Percentiles rank a stretch among this genome's conserved stretches.
Evolutionary conservation across 2,329 filamentous ascomycete species (phyloP).

Genomic region (Neofusicoccum sp.): DNA sequence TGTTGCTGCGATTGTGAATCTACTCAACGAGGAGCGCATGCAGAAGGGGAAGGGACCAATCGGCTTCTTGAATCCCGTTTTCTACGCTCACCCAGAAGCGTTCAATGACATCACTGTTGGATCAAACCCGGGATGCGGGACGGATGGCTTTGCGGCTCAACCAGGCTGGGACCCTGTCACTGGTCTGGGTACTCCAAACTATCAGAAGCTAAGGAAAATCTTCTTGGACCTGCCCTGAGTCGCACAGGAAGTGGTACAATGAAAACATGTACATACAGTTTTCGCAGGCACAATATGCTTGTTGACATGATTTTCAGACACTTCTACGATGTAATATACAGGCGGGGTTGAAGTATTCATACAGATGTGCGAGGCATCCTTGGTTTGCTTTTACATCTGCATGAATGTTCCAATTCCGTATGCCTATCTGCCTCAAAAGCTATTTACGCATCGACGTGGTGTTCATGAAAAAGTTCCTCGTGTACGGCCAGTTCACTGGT

Average conservation of each 20-base stretch:
- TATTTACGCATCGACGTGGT: too few species aligned
- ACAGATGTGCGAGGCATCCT: too few species aligned
- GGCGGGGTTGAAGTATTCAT: too few species aligned
- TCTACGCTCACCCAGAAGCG: conserved; percentile 44
- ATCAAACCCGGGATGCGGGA: conserved; percentile 24
- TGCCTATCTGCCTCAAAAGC: too few species aligned
- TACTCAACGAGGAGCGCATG: conserved; percentile 44
- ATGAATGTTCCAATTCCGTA: too few species aligned
- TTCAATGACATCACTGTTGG: conserved; percentile 26
- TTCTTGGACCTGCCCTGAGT: conserved; percentile 20
- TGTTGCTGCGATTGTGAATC: conserved; percentile 48
- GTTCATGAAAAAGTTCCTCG: too few species aligned
- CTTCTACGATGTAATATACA: too few species aligned
- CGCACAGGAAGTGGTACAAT: conserved; percentile 20
- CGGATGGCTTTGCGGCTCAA: conserved; percentile 21
- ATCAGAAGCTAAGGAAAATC: conserved; percentile 27
- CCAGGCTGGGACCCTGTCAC: conserved; percentile 43
- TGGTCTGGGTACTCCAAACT: conserved; percentile 50
- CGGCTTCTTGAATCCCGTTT: conserved; percentile 43
- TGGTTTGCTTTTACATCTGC: too few species aligned
- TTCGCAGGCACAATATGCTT: too few species aligned
- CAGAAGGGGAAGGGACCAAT: conserved; percentile 37
- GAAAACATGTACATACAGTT: background rate
- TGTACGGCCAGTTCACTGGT: too few species aligned
- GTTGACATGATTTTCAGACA: too few species aligned